Evolutionary conservation across 169 alveolate genomes (phyloP).

Genomic region (Plasmodium chabaudi): DNA sequence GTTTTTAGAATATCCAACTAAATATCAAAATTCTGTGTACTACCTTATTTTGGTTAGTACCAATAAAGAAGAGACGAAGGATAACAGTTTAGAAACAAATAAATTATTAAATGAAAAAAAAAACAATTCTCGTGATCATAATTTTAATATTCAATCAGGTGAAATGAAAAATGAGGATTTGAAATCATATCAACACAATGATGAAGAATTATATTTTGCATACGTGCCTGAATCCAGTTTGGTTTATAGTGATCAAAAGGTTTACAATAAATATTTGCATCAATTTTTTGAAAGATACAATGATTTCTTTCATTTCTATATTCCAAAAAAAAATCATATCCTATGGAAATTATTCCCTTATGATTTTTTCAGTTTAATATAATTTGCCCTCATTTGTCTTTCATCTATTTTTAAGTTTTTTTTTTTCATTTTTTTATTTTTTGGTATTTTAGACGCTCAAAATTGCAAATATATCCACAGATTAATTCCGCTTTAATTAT

Average conservation of each 20-base stretch:
- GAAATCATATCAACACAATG: conserved; percentile 2
- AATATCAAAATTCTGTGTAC: conserved; percentile 47
- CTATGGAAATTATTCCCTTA: conserved; percentile 76
- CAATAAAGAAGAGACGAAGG: neutral
- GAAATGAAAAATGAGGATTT: neutral
- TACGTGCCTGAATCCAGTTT: conserved; percentile 77
- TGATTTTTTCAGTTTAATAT: conserved; percentile 71
- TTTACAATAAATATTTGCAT: conserved; percentile 60
- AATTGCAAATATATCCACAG: no score
- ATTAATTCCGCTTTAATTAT: no score
- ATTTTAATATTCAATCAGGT: neutral
- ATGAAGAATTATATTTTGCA: conserved; percentile 55
- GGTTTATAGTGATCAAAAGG: conserved; percentile 58
- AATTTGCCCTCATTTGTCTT: no score
- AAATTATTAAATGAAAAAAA: neutral
- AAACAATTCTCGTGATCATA: neutral
- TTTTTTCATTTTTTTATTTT: neutral
- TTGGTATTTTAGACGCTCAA: no score
- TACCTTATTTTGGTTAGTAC: conserved; percentile 63
- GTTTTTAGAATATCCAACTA: conserved; percentile 52
- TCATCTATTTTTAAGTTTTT: conserved; percentile 1
- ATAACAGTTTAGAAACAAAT: neutral
- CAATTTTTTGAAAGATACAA: conserved; percentile 74
- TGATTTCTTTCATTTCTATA: conserved; percentile 70
- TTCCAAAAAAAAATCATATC: conserved; percentile 75